phyloP scores from a whole-genome alignment of 768 basidiomycete species.

The Russula compacta region DNA sequence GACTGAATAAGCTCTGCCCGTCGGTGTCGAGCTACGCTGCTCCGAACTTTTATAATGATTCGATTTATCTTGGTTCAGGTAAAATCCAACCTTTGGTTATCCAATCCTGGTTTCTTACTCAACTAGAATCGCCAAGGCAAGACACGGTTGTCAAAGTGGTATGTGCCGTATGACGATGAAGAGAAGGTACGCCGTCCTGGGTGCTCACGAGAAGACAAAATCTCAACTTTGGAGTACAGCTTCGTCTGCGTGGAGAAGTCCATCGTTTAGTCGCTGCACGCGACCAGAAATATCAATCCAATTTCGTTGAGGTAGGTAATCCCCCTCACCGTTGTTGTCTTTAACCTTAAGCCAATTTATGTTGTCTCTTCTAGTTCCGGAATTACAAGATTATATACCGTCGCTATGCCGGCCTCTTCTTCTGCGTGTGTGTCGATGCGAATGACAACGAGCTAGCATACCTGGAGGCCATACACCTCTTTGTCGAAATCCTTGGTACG shows the following conservation, averaged over 20 bases:
- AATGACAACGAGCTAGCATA: slow-evolving; percentile 98
- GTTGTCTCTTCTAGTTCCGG: slow-evolving; percentile 57
- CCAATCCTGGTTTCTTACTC: background rate
- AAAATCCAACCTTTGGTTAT: slow-evolving; percentile 13
- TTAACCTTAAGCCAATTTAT: slow-evolving; percentile 1
- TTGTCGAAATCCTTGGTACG: slow-evolving; percentile 94
- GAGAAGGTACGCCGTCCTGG: slow-evolving; percentile 63
- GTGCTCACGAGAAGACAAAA: background rate
- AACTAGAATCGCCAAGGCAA: slow-evolving; percentile 98
- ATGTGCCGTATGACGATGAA: slow-evolving; percentile 97
- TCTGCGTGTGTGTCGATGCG: slow-evolving; percentile 94
- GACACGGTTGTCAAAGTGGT: slow-evolving; percentile 96
- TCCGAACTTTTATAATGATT: slow-evolving; percentile 52
- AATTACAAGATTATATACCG: slow-evolving; percentile 98
- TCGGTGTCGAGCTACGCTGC: background rate
- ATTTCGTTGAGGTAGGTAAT: slow-evolving; percentile 86
- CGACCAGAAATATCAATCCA: slow-evolving; percentile 98
- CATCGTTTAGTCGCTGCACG: slow-evolving; percentile 92
- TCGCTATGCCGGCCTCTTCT: slow-evolving; percentile 95
- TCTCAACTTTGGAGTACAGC: slow-evolving; percentile 36
- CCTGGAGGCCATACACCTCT: slow-evolving; percentile 94
- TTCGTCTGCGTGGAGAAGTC: slow-evolving; percentile 90
- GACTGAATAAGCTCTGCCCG: too few species aligned
- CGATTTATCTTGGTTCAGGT: slow-evolving; percentile 97
- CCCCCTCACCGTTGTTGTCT: background rate